phyloP scores from a whole-genome alignment of 352 stramenopile genomes.

The Phytophthora citrophthora region DNA sequence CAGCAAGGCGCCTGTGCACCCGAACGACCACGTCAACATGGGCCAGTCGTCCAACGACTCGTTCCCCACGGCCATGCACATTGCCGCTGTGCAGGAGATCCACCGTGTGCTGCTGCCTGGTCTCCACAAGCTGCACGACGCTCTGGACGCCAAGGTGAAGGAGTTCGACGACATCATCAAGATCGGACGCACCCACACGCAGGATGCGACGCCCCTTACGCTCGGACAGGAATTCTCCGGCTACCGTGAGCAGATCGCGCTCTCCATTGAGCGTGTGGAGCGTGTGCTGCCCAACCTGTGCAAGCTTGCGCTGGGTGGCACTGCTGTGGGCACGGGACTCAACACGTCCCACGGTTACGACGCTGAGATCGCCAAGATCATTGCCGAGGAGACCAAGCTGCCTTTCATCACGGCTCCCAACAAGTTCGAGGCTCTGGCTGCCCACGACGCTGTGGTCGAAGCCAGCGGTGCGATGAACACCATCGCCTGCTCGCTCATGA shows the following conservation, averaged over 20 bases:
- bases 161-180: slow-evolving; percentile 97
- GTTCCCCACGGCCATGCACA: slow-evolving; percentile 98
- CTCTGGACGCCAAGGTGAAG: slow-evolving; percentile 87
- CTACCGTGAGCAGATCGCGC: slow-evolving; percentile 93
- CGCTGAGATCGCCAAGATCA: slow-evolving; percentile 91
- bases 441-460: slow-evolving; percentile 73
- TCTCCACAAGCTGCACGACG: slow-evolving; percentile 81
- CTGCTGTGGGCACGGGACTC: slow-evolving; percentile 94
- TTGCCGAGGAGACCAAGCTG: slow-evolving; percentile 93
- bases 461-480: slow-evolving; percentile 76
- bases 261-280: slow-evolving; percentile 91
- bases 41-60: slow-evolving; percentile 97
- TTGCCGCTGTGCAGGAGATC: slow-evolving; percentile 92
- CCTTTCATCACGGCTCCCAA: slow-evolving; percentile 97
- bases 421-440: slow-evolving; percentile 93
- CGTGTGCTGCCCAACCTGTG: slow-evolving; percentile 85
- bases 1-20: slow-evolving; percentile 84
- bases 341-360: slow-evolving; percentile 95
- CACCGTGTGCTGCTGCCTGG: slow-evolving; percentile 72
- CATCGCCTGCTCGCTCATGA: slow-evolving; percentile 77
- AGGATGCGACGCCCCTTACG: slow-evolving; percentile 96
- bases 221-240: slow-evolving; percentile 97
- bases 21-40: slow-evolving; percentile 98
- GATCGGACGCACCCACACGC: slow-evolving; percentile 96
- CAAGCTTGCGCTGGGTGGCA: slow-evolving; percentile 94